phyloP scores from a whole-genome alignment of 1,139 yeast genomes.

The Kazachstania sp. region DNA sequence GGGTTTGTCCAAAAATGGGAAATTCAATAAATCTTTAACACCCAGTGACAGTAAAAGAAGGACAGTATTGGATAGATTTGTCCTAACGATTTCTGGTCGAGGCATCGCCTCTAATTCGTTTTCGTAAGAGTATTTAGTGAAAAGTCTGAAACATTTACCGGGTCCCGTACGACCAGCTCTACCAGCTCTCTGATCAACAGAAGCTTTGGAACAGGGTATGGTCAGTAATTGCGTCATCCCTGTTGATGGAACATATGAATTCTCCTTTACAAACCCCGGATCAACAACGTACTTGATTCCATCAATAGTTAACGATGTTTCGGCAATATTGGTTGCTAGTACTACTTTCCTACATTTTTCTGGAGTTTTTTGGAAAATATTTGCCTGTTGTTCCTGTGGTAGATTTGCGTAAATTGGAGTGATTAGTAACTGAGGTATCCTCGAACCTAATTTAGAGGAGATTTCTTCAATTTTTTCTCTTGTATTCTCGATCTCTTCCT shows the following conservation, averaged over 20 bases:
- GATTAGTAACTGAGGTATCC: constrained; percentile 55
- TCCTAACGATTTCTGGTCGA: constrained; percentile 80
- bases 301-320: constrained; percentile 89
- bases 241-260: constrained; percentile 66
- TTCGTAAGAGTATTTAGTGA: constrained; percentile 77
- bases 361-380: constrained; percentile 83
- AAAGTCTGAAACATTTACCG: constrained; percentile 85
- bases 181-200: constrained; percentile 96
- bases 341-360: constrained; percentile 75
- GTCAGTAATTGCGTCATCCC: constrained; percentile 88
- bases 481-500: constrained; percentile 84
- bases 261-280: constrained; percentile 88
- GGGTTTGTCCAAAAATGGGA: constrained; percentile 87
- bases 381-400: constrained; percentile 73
- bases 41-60: constrained; percentile 72
- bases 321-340: constrained; percentile 92
- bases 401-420: constrained; percentile 90
- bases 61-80: constrained; percentile 70
- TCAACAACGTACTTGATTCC: constrained; percentile 86
- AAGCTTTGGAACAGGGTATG: constrained; percentile 82
- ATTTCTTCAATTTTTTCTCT: constrained; percentile 66
- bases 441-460: constrained; percentile 51
- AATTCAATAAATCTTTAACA: constrained; percentile 67
- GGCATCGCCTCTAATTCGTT: constrained; percentile 73
- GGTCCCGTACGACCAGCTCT: constrained; percentile 97